A percentile compares a stretch with the other conserved stretches of the same genome.
Conservation (phyloP, 2,329 filamentous ascomycete genomes). For the Cytospora mali region DNA sequence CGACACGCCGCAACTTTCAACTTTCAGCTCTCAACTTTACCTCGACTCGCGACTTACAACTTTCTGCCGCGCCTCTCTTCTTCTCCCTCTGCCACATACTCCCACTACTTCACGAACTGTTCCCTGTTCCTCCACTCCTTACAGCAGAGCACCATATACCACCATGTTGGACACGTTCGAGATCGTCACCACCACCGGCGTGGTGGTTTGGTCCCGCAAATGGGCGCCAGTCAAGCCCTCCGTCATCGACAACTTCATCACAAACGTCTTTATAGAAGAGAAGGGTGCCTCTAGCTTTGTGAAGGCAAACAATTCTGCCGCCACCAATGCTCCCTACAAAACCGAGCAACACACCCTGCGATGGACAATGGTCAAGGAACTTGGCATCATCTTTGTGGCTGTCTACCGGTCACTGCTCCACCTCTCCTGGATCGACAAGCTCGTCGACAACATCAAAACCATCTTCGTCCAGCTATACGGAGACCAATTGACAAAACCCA, state of each 20-base stretch:
- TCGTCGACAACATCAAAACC: slow-evolving; percentile 91
- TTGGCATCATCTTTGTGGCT: slow-evolving; percentile 96
- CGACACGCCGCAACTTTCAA: not conserved
- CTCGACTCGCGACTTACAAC: not conserved
- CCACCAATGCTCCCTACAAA: slow-evolving; percentile 74
- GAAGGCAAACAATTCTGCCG: slow-evolving; percentile 60
- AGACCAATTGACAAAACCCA: slow-evolving; percentile 79
- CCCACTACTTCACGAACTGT: not conserved
- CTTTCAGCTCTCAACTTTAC: not conserved
- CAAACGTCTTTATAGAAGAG: slow-evolving; percentile 97
- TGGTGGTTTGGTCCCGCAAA: slow-evolving; percentile 92
- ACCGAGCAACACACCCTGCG: slow-evolving; percentile 93
- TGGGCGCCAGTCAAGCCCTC: slow-evolving; percentile 79
- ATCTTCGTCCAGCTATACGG: slow-evolving; percentile 91
- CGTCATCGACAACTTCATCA: slow-evolving; percentile 92
- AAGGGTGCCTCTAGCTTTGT: slow-evolving; percentile 66
- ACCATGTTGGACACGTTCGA: slow-evolving; percentile 95
- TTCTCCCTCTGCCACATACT: not conserved
- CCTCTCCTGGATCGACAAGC: slow-evolving; percentile 94
- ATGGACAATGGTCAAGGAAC: slow-evolving; percentile 90
- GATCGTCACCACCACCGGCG: slow-evolving; percentile 91
- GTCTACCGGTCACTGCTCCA: slow-evolving; percentile 96
- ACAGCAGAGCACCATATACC: not conserved
- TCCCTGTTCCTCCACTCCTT: not conserved
- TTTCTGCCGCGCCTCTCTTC: not conserved